Base-by-base conservation (phyloP, 2,329 filamentous ascomycete species). In the Colletotrichum lupini region DNA sequence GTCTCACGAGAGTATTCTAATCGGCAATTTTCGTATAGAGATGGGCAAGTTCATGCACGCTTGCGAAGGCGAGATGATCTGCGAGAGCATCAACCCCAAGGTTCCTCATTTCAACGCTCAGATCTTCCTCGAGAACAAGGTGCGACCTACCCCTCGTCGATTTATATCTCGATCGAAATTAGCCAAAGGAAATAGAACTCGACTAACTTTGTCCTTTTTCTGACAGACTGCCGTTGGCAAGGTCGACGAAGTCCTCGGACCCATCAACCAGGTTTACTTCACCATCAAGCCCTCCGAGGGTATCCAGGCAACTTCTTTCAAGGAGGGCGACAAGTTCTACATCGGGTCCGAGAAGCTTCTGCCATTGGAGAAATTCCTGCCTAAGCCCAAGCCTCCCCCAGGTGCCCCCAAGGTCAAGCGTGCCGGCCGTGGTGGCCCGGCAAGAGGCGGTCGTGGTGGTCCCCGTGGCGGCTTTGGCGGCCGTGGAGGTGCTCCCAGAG, bases 81-180 rank as follows among this genome's bases (percentile, higher is more conserved):
- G 96, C 93, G 92, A 95, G 85, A 97, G 94, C 78, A 93, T 93
- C 85, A 98, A 98, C 88, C 88, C 93, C 79, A 98, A 98, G 87
- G 93, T 99, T 76, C 97, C 97, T 75, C 97, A 97, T 88, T 99
- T 99, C 92, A 98, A 98, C 88, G 97, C 97, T 75, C 95, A 95
- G 78, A 97, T 99, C 84, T 99, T 97, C 87, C 93, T 98, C 80
- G 96, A 98, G 90, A 99, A 98, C 89, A 99, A 98, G 90, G 93
- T 93, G 81, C 64, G 65, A 56, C 35, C 30, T 49, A 42, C 37
- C 58, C n/a, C 59, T 26, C n/a, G n/a, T 19, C 49, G 5, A 37
- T 56, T 2, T 24, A 24, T 12, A 30, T 26, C 56, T 52, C 67
- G 55, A 66, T 8, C 5, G 26, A 37, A 49, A 35, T 19, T 4